phyloP scores from a whole-genome alignment of 1,284 basidiomycete genomes.

The Moniliophthora roreri region DNA sequence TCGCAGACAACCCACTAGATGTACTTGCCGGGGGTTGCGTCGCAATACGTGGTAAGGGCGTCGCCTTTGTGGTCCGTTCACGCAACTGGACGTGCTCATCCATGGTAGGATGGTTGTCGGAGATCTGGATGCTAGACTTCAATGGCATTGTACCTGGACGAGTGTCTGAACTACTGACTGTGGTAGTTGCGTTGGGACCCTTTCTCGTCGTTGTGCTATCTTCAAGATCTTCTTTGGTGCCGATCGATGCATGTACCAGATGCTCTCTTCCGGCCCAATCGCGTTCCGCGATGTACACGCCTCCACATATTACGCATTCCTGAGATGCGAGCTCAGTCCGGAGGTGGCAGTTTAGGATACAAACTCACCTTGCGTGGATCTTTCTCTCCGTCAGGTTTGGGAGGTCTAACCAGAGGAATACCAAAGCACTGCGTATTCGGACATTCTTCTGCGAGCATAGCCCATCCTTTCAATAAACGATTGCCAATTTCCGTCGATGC shows the following conservation, averaged over 20 bases:
- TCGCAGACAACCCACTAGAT: constrained; percentile 20
- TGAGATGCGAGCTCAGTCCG: too few relatives aligned
- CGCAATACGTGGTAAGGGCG: not conserved
- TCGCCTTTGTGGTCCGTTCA: not conserved
- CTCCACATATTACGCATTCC: constrained; percentile 79
- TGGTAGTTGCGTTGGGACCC: not conserved
- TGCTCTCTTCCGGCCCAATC: constrained; percentile 50
- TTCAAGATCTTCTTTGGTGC: not conserved
- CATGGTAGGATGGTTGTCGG: too few relatives aligned
- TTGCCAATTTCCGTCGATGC: constrained; percentile 79
- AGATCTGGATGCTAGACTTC: too few relatives aligned
- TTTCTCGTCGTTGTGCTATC: not conserved
- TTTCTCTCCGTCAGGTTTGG: constrained; percentile 57
- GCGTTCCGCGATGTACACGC: constrained; percentile 54
- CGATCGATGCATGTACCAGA: constrained; percentile 35
- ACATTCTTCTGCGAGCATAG: constrained; percentile 84
- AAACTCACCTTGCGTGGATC: constrained; percentile 60
- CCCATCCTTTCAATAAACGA: constrained; percentile 76
- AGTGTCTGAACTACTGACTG: not conserved
- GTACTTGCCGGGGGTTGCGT: not conserved
- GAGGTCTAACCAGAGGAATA: constrained; percentile 71
- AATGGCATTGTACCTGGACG: too few relatives aligned
- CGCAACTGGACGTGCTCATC: not conserved
- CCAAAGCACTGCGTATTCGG: constrained; percentile 65
- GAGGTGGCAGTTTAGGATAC: too few relatives aligned